Conservation (phyloP, 2,329 filamentous ascomycete species). For the Westerdykella ornata region DNA sequence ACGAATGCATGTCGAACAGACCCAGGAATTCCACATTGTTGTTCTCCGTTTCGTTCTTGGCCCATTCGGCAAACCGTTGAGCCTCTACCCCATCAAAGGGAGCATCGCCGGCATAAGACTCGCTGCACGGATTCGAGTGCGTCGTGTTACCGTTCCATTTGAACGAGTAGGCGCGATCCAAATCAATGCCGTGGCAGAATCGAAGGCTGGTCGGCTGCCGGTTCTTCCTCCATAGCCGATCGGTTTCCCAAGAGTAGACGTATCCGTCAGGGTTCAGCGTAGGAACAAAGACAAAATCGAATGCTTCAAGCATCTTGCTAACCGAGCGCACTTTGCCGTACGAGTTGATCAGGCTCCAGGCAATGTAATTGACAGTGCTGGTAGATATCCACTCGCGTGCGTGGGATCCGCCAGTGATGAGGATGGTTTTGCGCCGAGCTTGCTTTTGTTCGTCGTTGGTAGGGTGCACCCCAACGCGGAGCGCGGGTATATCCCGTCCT, state of each 20-base stretch:
- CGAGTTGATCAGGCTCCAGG: slow-evolving; percentile 77
- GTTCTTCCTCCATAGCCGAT: slow-evolving; percentile 93
- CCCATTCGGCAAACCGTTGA: slow-evolving; percentile 70
- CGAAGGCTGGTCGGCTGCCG: slow-evolving; percentile 72
- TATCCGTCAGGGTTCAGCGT: slow-evolving; percentile 92
- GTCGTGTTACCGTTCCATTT: slow-evolving; percentile 67
- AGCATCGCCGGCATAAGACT: slow-evolving; percentile 75
- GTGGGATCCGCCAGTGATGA: slow-evolving; percentile 81
- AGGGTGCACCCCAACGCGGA: slow-evolving; percentile 63
- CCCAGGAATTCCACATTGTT: slow-evolving; percentile 73
- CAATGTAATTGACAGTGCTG: slow-evolving; percentile 82
- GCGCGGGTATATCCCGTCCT: slow-evolving; percentile 74
- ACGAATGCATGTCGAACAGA: slow-evolving; percentile 85
- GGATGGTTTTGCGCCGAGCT: slow-evolving; percentile 62
- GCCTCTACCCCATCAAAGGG: slow-evolving; percentile 83
- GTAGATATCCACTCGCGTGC: slow-evolving; percentile 95
- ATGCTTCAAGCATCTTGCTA: slow-evolving; percentile 71
- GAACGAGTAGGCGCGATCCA: slow-evolving; percentile 81
- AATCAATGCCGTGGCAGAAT: slow-evolving; percentile 81
- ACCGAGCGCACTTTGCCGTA: slow-evolving; percentile 67
- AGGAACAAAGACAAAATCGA: slow-evolving; percentile 83
- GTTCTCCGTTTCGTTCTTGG: slow-evolving; percentile 64
- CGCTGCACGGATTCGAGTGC: slow-evolving; percentile 73
- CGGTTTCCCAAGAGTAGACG: slow-evolving; percentile 84
- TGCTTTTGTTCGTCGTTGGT: slow-evolving; percentile 44